These are phyloP conservation scores for Tolypocladium amazonense DNA, from an alignment of 2,329 filamentous ascomycete species.

Conservation along the genomic window DNA sequence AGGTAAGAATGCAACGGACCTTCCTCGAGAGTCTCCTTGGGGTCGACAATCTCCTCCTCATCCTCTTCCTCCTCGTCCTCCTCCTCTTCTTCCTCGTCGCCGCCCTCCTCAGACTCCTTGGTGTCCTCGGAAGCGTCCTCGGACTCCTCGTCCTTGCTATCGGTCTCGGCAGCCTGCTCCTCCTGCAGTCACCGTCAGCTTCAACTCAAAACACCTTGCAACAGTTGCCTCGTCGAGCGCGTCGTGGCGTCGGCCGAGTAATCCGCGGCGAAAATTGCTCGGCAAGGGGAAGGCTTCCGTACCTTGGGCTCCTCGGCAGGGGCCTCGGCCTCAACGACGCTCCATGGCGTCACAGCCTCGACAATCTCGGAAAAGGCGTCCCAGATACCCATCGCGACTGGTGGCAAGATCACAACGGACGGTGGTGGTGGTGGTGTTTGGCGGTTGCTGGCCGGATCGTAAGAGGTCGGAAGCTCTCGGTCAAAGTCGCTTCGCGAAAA, in stretches of 20 bases:
- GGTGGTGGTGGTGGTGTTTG: slow-evolving; percentile 27
- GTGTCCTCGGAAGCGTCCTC: slow-evolving; percentile 16
- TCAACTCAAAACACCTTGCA: neutral
- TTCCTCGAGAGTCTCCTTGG: slow-evolving; percentile 82
- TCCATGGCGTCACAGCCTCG: slow-evolving; percentile 56
- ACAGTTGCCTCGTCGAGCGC: neutral
- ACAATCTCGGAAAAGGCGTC: slow-evolving; percentile 53
- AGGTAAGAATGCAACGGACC: slow-evolving; percentile 49
- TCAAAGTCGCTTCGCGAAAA: slow-evolving; percentile 28
- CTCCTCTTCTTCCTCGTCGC: slow-evolving; percentile 49
- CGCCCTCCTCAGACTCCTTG: slow-evolving; percentile 30
- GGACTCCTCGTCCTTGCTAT: slow-evolving; percentile 37
- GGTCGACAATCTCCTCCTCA: slow-evolving; percentile 76
- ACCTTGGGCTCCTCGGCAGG: slow-evolving; percentile 54
- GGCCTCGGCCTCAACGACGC: slow-evolving; percentile 55
- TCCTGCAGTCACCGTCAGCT: slow-evolving; percentile 14
- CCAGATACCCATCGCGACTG: slow-evolving; percentile 54
- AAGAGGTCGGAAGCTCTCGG: slow-evolving; percentile 31
- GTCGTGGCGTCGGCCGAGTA: neutral
- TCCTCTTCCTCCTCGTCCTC: slow-evolving; percentile 67
- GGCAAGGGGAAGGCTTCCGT: slow-evolving; percentile 12
- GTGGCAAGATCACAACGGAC: slow-evolving; percentile 27
- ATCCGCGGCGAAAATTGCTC: neutral
- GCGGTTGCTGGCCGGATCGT: slow-evolving; percentile 21
- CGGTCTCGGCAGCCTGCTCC: slow-evolving; percentile 33